Base-by-base conservation (phyloP, 495 filamentous ascomycete genomes). In the Talaromyces borbonicus region DNA sequence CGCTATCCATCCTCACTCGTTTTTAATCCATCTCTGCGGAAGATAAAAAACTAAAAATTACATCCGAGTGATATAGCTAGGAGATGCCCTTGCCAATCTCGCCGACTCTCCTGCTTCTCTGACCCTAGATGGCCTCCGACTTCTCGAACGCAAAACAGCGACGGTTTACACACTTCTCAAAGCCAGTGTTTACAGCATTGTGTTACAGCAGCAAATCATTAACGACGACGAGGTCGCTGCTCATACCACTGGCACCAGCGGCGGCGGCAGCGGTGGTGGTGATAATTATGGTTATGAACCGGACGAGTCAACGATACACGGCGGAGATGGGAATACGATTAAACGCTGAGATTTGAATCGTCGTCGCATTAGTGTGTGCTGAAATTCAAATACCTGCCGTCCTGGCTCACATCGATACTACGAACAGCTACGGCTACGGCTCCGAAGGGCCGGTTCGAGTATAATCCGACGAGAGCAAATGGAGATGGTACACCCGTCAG, bases 131-230 rank as follows among this genome's bases (percentile, higher is more conserved):
- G 80, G 82, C n/a, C 66, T 98, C 49, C 70, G 92, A 37, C 77
- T 85, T 26, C 73, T 98, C 42, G 92, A 98, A 68, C 74, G 92
- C 52, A 95, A 97, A 74, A 95, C 88, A 19, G 85, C 85, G 36
- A 71, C 93, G 30, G 92, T 96, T 25, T 95, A 90, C 63, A 98
- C 92, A 48, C 58, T 96, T 59, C 72, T 98, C 58, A 97, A 98
- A 70, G 90, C 92, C 25, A 96, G 90, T 64, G 92, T 97, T 40
- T 97, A 97, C 63, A 92, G 84, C 60, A 96, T 98, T 71, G 89
- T 98, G 53, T 62, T 98, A 69, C 88, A 97, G 74, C 88, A 96
- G 72, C 84, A 96, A 77, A 92, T 93, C 47, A 79, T 81, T 47
- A 79, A 81, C 57, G 71, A 78, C 52, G 72, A 62, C 44, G 68